These are phyloP conservation scores for Heterobasidion annosum DNA, from an alignment of 1,284 basidiomycete species.

Conservation along the genomic window DNA sequence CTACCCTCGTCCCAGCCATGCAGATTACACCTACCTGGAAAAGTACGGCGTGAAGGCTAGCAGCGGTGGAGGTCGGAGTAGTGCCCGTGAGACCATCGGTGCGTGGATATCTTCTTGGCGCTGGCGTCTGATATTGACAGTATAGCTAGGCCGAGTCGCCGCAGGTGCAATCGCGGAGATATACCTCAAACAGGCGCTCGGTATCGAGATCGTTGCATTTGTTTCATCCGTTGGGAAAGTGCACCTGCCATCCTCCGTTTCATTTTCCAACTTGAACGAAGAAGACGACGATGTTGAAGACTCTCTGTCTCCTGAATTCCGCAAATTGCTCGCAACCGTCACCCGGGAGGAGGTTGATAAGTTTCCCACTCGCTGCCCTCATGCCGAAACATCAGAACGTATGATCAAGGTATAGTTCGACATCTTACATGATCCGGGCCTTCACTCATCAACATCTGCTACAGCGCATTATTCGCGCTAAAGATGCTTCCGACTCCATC, in stretches of 20 bases:
- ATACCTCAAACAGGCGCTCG: slow-evolving; percentile 84
- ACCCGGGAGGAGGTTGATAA: slow-evolving; percentile 87
- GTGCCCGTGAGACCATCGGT: slow-evolving; percentile 97
- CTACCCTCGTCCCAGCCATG: slow-evolving; percentile 95
- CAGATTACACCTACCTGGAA: slow-evolving; percentile 96
- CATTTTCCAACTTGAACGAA: slow-evolving; percentile 3
- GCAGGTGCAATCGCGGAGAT: slow-evolving; percentile 98
- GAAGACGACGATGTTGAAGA: slow-evolving; percentile 65
- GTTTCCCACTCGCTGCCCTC: slow-evolving; percentile 86
- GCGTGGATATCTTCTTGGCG: slow-evolving; percentile 8
- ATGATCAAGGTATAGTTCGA: slow-evolving; percentile 71
- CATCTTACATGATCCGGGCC: neutral
- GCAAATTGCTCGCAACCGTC: slow-evolving; percentile 71
- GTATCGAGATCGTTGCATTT: slow-evolving; percentile 95
- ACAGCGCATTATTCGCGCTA: slow-evolving; percentile 90
- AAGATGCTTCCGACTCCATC: slow-evolving; percentile 88
- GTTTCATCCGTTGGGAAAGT: slow-evolving; percentile 95
- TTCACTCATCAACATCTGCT: neutral
- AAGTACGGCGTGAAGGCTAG: slow-evolving; percentile 98
- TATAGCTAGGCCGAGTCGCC: slow-evolving; percentile 75
- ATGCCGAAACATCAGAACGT: slow-evolving; percentile 76
- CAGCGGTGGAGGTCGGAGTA: slow-evolving; percentile 91
- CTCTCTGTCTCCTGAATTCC: slow-evolving; percentile 78
- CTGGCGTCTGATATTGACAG: neutral
- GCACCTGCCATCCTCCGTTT: slow-evolving; percentile 54